phyloP scores from a whole-genome alignment of 257 asterid genomes.

The Echium plantagineum region DNA sequence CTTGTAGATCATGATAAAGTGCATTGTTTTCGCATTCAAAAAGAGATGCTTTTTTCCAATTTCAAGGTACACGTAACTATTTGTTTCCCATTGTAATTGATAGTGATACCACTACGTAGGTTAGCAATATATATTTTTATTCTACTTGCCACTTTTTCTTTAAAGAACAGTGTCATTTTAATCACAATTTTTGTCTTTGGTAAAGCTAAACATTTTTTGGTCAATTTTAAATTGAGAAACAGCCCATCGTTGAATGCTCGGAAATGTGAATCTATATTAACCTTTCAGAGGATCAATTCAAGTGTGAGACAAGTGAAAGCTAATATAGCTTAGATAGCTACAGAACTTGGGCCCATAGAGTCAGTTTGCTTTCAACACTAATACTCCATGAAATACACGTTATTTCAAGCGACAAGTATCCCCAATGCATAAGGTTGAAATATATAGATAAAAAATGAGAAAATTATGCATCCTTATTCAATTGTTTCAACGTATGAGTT shows the following conservation, averaged over 20 bases:
- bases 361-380: background rate
- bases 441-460: background rate
- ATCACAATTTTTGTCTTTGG: background rate
- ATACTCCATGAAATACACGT: background rate
- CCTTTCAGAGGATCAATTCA: background rate
- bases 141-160: too few species aligned
- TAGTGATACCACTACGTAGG: too few species aligned
- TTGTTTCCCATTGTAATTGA: background rate
- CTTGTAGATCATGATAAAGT: constrained; percentile 47
- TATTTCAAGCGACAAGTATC: too few species aligned
- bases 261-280: background rate
- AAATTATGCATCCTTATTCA: background rate
- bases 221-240: background rate
- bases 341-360: too few species aligned
- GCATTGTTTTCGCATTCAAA: constrained; percentile 36
- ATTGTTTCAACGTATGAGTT: background rate
- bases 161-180: too few species aligned
- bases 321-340: background rate
- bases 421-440: background rate
- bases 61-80: constrained; percentile 26
- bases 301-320: background rate
- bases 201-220: background rate
- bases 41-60: constrained; percentile 27
- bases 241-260: background rate
- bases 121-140: too few species aligned